Percentiles rank a stretch among this genome's conserved stretches.
These are phyloP conservation scores for Rosa rugosa DNA, from an alignment of 306 rosid species.

Conservation along the genomic window DNA sequence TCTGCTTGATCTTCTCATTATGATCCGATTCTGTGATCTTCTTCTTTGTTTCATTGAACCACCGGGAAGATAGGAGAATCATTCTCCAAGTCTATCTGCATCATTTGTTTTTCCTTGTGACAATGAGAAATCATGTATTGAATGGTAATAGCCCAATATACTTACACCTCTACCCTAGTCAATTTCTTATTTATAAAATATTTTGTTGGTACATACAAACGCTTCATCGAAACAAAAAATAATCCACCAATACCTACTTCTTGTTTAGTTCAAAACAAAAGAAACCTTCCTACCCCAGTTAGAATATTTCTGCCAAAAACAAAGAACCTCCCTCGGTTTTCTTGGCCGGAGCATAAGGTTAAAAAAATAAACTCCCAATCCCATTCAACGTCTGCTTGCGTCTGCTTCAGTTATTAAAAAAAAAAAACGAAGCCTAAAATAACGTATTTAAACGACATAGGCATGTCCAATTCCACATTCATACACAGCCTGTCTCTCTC, in stretches of 20 bases:
- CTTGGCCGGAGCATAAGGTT: background rate
- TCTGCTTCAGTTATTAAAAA: background rate
- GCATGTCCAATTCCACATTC: background rate
- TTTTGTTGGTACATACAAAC: background rate
- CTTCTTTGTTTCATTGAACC: too few species aligned
- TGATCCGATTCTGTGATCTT: too few species aligned
- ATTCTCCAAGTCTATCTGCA: too few species aligned
- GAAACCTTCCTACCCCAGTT: background rate
- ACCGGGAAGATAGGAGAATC: too few species aligned
- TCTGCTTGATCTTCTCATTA: too few species aligned
- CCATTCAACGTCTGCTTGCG: background rate
- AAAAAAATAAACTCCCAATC: background rate
- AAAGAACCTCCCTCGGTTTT: background rate
- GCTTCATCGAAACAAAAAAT: background rate
- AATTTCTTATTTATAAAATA: too few species aligned
- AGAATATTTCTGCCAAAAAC: background rate
- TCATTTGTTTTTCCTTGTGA: too few species aligned
- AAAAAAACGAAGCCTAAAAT: background rate
- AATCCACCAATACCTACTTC: background rate
- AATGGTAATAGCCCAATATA: too few species aligned
- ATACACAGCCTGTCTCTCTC: conserved; percentile 9
- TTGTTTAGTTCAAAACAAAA: background rate
- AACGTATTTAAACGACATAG: background rate
- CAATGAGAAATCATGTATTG: too few species aligned
- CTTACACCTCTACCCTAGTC: too few species aligned